Evolutionary conservation across 2,329 filamentous ascomycete species (phyloP).

Genomic region (Coccinonectria pachysandricola): DNA sequence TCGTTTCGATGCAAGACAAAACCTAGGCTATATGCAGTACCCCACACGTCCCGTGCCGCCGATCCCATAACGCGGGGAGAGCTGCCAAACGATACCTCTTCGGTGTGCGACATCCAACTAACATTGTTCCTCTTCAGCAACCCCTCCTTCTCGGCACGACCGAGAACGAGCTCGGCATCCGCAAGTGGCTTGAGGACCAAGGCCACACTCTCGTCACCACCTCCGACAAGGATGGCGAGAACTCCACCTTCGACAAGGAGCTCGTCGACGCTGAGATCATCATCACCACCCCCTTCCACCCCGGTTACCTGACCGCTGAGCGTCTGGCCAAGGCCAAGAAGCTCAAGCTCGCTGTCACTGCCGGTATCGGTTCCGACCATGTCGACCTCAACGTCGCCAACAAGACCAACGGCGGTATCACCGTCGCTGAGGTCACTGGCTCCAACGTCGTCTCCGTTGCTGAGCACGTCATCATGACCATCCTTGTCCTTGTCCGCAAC

Average conservation of each 20-base stretch:
- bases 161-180: slow-evolving; percentile 94
- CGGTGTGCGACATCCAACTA: slow-evolving; percentile 9
- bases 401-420: slow-evolving; percentile 95
- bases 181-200: slow-evolving; percentile 95
- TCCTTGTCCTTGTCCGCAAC: slow-evolving; percentile 91
- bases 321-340: slow-evolving; percentile 98
- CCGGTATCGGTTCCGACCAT: slow-evolving; percentile 96
- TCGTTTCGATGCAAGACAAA: slow-evolving; percentile 4
- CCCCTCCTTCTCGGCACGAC: slow-evolving; percentile 86
- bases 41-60: slow-evolving; percentile 7
- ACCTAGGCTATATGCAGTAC: slow-evolving; percentile 6
- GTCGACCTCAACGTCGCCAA: slow-evolving; percentile 95
- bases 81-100: not conserved
- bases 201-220: slow-evolving; percentile 96
- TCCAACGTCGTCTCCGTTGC: slow-evolving; percentile 98
- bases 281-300: slow-evolving; percentile 99
- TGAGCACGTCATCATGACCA: slow-evolving; percentile 99
- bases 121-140: slow-evolving; percentile 33
- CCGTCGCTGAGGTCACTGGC: slow-evolving; percentile 94
- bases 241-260: slow-evolving; percentile 90
- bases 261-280: slow-evolving; percentile 95
- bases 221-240: slow-evolving; percentile 91
- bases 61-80: slow-evolving; percentile 20
- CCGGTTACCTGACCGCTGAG: slow-evolving; percentile 93
- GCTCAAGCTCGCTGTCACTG: slow-evolving; percentile 92